Evolutionary conservation across 495 filamentous ascomycete species (phyloP).

Genomic region (Xylaria castorea): DNA sequence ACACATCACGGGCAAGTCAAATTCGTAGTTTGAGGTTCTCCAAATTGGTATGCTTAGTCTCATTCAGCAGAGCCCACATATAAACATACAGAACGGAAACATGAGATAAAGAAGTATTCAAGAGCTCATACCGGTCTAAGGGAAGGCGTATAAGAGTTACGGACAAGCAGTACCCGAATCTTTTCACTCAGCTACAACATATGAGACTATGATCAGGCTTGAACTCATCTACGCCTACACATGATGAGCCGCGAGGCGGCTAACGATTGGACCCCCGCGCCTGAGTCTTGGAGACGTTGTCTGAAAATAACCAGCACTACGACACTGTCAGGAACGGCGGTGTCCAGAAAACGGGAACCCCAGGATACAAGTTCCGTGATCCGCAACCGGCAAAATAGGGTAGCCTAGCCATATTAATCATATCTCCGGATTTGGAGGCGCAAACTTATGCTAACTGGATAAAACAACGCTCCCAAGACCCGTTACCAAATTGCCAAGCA

Average conservation of each 20-base stretch:
- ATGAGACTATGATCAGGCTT: not conserved
- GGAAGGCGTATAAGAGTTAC: not conserved
- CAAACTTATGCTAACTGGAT: conserved; percentile 23
- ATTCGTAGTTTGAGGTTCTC: not conserved
- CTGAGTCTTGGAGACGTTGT: not conserved
- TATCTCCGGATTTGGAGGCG: conserved; percentile 33
- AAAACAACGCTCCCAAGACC: conserved; percentile 12
- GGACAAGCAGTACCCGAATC: conserved; percentile 10
- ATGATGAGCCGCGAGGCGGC: not conserved
- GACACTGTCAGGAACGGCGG: conserved; percentile 3
- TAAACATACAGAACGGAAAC: not conserved
- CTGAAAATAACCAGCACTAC: conserved; percentile 1
- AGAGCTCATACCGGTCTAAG: not conserved
- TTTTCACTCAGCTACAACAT: not conserved
- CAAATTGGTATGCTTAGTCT: not conserved
- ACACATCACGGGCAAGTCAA: not conserved
- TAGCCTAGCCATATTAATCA: conserved; percentile 39
- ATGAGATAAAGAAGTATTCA: not conserved
- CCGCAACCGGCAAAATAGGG: conserved; percentile 24
- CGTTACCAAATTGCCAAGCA: conserved; percentile 37
- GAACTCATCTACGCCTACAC: not conserved
- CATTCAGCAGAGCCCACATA: not conserved
- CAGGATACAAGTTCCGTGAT: conserved; percentile 8
- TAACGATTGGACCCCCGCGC: not conserved
- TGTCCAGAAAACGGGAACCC: not conserved